A percentile compares a stretch with the other conserved stretches of the same genome.
Conservation (phyloP, 371 early-diverging fungal species). For the Smittium culicis region DNA sequence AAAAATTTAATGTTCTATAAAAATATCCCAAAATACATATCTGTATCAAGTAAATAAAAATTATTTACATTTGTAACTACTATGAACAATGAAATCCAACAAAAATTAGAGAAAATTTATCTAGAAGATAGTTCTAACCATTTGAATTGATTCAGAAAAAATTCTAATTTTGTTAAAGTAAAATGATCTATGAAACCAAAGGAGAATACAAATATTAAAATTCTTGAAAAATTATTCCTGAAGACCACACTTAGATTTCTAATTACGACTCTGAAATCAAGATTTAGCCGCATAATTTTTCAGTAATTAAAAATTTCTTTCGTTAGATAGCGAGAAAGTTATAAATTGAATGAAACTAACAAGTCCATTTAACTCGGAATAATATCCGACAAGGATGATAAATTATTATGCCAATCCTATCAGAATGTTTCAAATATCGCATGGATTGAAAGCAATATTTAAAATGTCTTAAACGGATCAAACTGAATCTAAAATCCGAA, state of each 20-base stretch:
- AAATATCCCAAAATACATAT: background rate
- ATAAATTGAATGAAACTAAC: background rate
- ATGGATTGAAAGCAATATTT: background rate
- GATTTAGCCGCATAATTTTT: background rate
- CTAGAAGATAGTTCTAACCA: background rate
- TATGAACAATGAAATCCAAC: background rate
- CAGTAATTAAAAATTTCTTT: background rate
- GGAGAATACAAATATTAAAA: background rate
- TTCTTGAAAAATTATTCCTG: background rate
- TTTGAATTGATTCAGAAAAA: background rate
- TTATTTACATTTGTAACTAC: too few species aligned
- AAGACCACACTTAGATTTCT: background rate
- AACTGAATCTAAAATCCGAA: background rate
- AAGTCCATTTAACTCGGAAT: background rate
- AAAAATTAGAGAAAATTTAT: background rate
- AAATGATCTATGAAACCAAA: background rate
- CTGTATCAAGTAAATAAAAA: background rate
- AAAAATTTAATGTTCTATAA: background rate
- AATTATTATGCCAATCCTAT: background rate
- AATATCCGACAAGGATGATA: background rate
- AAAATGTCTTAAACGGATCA: background rate
- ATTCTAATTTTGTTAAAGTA: background rate
- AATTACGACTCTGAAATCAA: background rate
- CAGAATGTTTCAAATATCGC: background rate
- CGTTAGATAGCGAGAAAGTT: background rate